Base-by-base conservation (phyloP, 495 filamentous ascomycete genomes). In the Daldinia caldariorum region DNA sequence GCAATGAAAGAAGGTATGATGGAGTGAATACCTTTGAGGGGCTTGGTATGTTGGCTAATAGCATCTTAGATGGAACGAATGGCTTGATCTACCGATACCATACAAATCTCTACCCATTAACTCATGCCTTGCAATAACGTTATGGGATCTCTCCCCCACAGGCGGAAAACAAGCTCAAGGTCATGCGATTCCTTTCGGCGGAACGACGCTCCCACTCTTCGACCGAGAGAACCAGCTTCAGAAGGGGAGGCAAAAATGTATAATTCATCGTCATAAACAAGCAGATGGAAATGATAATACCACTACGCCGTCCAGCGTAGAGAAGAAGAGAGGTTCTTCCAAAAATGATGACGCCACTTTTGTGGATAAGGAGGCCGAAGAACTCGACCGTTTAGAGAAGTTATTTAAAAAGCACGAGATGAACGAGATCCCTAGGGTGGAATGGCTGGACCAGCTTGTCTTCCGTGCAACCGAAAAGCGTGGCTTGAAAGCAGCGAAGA, bases 371-470 rank as follows among this genome's bases (percentile, higher is more conserved):
- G 90, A 93, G 72, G 86, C 87, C 37, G 83, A 89, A 41, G 94
- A 97, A 78, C 80, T 94, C 47, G 92, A 95, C 65, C 84, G 94
- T 14, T 83, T 97, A 45, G 92, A 97, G 76, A 89, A 88, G 58
- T 74, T 97, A 51, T 91, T 99, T 72, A 99, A 99, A 81, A 96
- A 97, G 77, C 96, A 97, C 72, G 95, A 99, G 76, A 95, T 97
- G 89, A 93, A 93, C 22, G 94, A 98, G 72, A 94, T 99, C 13
- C 89, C 91, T 3, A 86, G 92, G 14, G 90, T 95, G 49, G 93
- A 96, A 75, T 98, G 95, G 95, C 86, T 99, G 56, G 95, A 99
- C 75, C 90, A 94, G 68, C 83, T 98, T 64, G 92, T 97, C 6
- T 97, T 97, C 75, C 90, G 93, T 41, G 89, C 89, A 47, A 84